Percentiles rank a stretch among this genome's conserved stretches.
These are phyloP conservation scores for Pogostemon cablin DNA, from an alignment of 257 asterid genomes.

Conservation along the genomic window DNA sequence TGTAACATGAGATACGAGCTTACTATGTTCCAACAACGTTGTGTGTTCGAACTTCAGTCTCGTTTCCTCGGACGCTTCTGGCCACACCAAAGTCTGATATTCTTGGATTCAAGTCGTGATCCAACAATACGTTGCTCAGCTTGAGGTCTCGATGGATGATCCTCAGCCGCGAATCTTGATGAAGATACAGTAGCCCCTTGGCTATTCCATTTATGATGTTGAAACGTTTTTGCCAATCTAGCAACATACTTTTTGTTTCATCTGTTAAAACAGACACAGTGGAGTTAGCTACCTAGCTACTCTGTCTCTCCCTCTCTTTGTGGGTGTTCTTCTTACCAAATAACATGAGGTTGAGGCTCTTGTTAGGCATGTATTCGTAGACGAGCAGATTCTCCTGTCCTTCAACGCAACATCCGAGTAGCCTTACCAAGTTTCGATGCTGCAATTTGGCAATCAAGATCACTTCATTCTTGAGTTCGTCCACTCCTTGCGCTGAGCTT, in stretches of 20 bases:
- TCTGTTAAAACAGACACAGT: neutral
- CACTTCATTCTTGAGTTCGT: no score
- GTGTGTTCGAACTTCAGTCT: neutral
- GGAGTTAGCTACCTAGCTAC: no score
- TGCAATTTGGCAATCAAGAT: no score
- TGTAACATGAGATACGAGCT: neutral
- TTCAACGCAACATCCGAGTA: no score
- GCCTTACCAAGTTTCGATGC: no score
- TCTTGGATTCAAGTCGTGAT: slow-evolving; percentile 3
- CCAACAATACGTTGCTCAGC: neutral
- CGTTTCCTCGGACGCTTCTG: neutral
- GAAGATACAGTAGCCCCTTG: neutral
- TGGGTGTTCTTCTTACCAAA: no score
- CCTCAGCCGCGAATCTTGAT: neutral
- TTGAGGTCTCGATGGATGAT: no score
- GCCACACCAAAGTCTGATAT: slow-evolving; percentile 3
- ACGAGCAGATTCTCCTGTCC: no score
- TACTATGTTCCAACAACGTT: neutral
- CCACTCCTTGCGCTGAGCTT: no score
- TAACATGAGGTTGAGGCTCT: no score
- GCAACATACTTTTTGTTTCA: neutral
- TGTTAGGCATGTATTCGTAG: no score
- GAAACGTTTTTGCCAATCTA: neutral
- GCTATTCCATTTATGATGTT: slow-evolving; percentile 10
- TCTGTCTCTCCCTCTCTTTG: neutral